Conservation (phyloP, 1,139 yeast genomes). For the Meyerozyma smithsonii region DNA sequence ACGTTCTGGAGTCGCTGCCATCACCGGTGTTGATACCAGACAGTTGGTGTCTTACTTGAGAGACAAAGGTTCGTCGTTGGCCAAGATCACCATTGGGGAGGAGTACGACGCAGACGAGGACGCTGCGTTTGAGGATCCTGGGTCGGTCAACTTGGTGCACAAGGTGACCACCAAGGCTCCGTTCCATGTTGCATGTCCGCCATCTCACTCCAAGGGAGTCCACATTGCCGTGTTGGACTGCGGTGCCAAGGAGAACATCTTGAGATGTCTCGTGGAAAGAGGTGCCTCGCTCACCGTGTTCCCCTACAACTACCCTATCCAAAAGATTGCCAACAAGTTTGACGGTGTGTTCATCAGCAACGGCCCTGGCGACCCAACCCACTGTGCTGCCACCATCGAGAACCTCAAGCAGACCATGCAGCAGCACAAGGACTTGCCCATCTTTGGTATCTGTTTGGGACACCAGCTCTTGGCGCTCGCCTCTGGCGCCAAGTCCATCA, state of each 20-base stretch:
- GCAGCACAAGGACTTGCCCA: constrained; percentile 63
- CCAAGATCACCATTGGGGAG: constrained; percentile 84
- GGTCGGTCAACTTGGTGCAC: constrained; percentile 82
- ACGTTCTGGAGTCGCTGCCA: constrained; percentile 94
- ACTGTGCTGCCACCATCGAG: constrained; percentile 75
- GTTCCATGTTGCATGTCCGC: constrained; percentile 74
- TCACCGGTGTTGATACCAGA: constrained; percentile 96
- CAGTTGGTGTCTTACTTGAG: constrained; percentile 87
- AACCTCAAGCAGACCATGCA: constrained; percentile 72
- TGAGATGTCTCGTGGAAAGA: constrained; percentile 87
- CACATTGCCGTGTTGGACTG: constrained; percentile 95
- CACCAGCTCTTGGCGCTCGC: constrained; percentile 95
- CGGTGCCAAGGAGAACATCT: constrained; percentile 95
- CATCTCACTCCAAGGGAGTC: constrained; percentile 49
- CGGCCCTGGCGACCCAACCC: constrained; percentile 99
- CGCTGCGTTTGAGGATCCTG: constrained; percentile 92
- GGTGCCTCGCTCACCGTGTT: constrained; percentile 95
- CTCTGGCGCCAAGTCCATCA: constrained; percentile 86
- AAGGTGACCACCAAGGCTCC: constrained; percentile 95
- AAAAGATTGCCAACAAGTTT: constrained; percentile 84
- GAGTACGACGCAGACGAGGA: constrained; percentile 88
- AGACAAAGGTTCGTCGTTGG: constrained; percentile 93
- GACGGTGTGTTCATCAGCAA: constrained; percentile 94
- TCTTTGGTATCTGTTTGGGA: constrained; percentile 95
- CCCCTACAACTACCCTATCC: constrained; percentile 92